These are phyloP conservation scores for Xylaria digitata DNA, from an alignment of 2,329 filamentous ascomycete genomes.

Conservation along the genomic window DNA sequence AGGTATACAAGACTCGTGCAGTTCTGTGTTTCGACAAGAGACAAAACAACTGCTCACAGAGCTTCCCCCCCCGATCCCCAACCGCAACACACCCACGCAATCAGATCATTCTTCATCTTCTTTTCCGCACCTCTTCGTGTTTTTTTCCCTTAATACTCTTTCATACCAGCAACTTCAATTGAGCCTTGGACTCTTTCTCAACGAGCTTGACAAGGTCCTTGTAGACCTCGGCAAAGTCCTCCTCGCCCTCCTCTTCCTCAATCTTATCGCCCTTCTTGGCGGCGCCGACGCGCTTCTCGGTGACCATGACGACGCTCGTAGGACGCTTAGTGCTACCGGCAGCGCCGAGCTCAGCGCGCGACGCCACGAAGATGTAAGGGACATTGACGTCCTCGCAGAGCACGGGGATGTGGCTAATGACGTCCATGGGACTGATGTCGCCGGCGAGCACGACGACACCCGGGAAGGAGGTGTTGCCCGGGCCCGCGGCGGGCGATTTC, in stretches of 20 bases:
- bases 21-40: neutral
- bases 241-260: conserved; percentile 62
- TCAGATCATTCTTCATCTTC: neutral
- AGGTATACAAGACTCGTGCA: conserved; percentile 1
- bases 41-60: neutral
- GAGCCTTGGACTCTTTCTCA: conserved; percentile 68
- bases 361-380: conserved; percentile 94
- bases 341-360: conserved; percentile 90
- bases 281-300: conserved; percentile 61
- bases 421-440: conserved; percentile 98
- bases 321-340: conserved; percentile 95
- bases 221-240: conserved; percentile 73
- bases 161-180: conserved; percentile 62
- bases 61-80: neutral
- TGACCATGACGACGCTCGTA: conserved; percentile 94
- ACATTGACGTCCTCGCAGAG: conserved; percentile 98
- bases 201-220: conserved; percentile 73
- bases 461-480: conserved; percentile 71
- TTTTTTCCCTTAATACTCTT: neutral
- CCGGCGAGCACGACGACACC: conserved; percentile 91
- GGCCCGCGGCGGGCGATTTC: conserved; percentile 82
- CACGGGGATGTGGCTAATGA: conserved; percentile 97
- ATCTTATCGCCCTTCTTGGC: conserved; percentile 56
- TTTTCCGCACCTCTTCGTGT: neutral
- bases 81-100: conserved; percentile 7